These are phyloP conservation scores for Phytophthora constricta DNA, from an alignment of 352 stramenopile species.

Conservation along the genomic window DNA sequence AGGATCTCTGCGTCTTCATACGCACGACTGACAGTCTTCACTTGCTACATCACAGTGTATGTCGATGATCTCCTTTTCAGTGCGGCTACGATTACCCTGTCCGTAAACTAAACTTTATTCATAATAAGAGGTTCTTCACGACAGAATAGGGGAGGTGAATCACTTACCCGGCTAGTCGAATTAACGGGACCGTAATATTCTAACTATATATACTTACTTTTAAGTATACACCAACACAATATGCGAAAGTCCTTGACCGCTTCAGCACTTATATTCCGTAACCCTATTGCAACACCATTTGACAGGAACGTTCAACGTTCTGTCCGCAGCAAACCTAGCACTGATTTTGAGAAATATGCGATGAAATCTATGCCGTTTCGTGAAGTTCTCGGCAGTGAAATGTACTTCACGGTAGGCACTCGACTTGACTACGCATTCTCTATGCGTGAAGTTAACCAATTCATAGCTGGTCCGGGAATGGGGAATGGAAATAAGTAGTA, in stretches of 20 bases:
- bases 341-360: not conserved
- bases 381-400: not conserved
- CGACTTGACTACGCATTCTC: slow-evolving; percentile 4
- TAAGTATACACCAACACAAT: slow-evolving; percentile 24
- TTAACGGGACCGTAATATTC: slow-evolving; percentile 19
- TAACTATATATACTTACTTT: no score
- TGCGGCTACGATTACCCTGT: not conserved
- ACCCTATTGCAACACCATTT: not conserved
- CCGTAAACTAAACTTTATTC: not conserved
- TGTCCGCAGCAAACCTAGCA: not conserved
- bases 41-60: not conserved
- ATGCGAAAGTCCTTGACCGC: slow-evolving; percentile 23
- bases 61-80: not conserved
- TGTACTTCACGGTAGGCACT: not conserved
- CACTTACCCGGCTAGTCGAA: slow-evolving; percentile 8
- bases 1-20: not conserved
- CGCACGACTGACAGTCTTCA: not conserved
- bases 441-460: slow-evolving; percentile 24
- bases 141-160: slow-evolving; percentile 10
- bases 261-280: not conserved
- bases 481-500: slow-evolving; percentile 20
- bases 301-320: not conserved
- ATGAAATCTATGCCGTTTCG: slow-evolving; percentile 7
- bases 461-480: slow-evolving; percentile 17
- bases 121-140: not conserved